Conservation (phyloP, 225 moss, liverwort and hornwort genomes). For the Pleurozium schreberi region DNA sequence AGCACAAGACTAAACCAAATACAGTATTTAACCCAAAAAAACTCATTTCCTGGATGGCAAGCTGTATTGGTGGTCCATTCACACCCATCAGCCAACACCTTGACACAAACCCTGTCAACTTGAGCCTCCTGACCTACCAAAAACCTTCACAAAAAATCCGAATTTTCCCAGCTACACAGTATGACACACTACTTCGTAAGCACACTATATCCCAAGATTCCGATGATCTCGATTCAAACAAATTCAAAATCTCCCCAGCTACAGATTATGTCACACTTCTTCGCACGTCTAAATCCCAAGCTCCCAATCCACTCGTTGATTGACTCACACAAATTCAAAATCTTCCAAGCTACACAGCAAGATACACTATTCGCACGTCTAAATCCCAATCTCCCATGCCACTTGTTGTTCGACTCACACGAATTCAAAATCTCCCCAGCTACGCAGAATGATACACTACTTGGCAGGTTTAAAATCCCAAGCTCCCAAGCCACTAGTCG, state of each 20-base stretch:
- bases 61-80: conserved; percentile 4
- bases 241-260: neutral
- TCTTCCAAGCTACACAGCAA: neutral
- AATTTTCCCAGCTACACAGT: neutral
- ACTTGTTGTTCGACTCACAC: neutral
- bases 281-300: neutral
- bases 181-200: neutral
- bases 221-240: neutral
- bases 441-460: neutral
- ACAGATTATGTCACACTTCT: neutral
- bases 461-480: neutral
- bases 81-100: neutral
- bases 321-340: neutral
- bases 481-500: neutral
- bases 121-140: neutral
- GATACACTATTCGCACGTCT: neutral
- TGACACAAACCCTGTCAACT: neutral
- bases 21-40: neutral
- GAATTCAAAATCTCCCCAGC: neutral
- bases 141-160: neutral
- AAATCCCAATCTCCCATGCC: neutral
- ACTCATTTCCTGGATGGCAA: conserved; percentile 18
- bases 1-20: neutral
- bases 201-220: neutral
- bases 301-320: neutral